Evolutionary conservation across 176 grass and related monocot genomes (phyloP), one percentile per base, ranked within the genome.

Genomic region (Poa pratensis): DNA sequence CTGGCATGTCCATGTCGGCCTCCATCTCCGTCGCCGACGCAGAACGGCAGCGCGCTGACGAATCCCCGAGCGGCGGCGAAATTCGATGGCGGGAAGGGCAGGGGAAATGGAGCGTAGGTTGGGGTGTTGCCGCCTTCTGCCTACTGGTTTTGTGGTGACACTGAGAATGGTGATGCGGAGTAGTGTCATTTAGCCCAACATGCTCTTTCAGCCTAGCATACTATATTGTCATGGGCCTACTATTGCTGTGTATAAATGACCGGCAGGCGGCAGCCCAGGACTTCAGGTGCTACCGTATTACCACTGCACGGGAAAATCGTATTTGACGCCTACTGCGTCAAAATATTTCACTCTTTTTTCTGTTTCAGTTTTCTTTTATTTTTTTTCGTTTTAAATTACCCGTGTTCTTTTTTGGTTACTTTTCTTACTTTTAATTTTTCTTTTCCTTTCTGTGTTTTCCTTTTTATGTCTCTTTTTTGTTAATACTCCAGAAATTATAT

Each of bases 1-100:
- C 82, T 72, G 91, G 96, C 78, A 98, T 89, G 20, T 89, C 96
- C 86, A 92, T 92, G 79, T 90, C 94, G 87, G 68, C 80, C 14
- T 82, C 92, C 87, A 71, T 86, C 61, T 50, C 77, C 62, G 83
- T 30, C 65, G 57, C 75, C 75, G 71, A 4, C 24, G 71, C 45
- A 11, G 71, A 74, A 40, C 50, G 66, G 71, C 71, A 5, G 71
- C 84, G 28, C 50, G 80, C 69, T 71, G 70, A 48, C 26, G 45
- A 85, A 84, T 73, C 55, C 40, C 24, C 42, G 63, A 55, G 76
- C 86, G 76, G 81, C 62, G 63, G 63, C 23, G 82, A 60, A 51
- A 49, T 50, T 51, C 24, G 46, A 51, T 75, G 24, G 71, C 71
- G 71, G 71, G 71, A 75, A 75, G 24, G 9, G 71, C 22, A 6